Percentiles rank a stretch among this genome's conserved stretches.
phyloP scores from a whole-genome alignment of 2,329 filamentous ascomycete genomes.

The Fusarium circinatum region DNA sequence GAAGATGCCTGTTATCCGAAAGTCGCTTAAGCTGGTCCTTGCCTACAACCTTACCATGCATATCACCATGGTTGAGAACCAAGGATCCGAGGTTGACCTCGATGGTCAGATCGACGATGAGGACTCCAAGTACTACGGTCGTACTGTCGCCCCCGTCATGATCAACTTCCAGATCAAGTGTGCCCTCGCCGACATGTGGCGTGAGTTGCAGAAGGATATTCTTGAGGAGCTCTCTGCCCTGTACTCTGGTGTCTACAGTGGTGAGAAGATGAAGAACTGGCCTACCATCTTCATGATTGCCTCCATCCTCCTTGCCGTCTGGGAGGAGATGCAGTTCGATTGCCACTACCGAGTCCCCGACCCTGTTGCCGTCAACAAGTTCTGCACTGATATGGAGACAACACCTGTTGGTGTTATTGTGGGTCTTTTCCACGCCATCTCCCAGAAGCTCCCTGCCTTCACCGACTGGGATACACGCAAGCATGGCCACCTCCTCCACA shows the following conservation, averaged over 20 bases:
- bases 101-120: conserved; percentile 87
- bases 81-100: conserved; percentile 80
- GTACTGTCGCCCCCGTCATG: conserved; percentile 95
- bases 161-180: conserved; percentile 99
- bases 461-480: conserved; percentile 93
- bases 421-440: conserved; percentile 96
- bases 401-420: conserved; percentile 96
- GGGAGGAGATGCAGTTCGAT: conserved; percentile 99
- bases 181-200: conserved; percentile 97
- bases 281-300: conserved; percentile 98
- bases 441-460: conserved; percentile 92
- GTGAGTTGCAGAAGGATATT: conserved; percentile 94
- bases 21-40: conserved; percentile 92
- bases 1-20: conserved; percentile 88
- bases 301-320: conserved; percentile 90
- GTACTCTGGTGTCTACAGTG: conserved; percentile 98
- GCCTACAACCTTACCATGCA: conserved; percentile 96
- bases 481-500: conserved; percentile 90
- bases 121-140: conserved; percentile 87
- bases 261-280: conserved; percentile 98
- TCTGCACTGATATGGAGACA: conserved; percentile 96
- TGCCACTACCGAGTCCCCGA: conserved; percentile 95
- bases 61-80: conserved; percentile 92
- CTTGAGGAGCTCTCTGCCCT: conserved; percentile 91
- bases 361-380: conserved; percentile 85